Evolutionary conservation across 805 yeast species (phyloP).

Genomic region (Isabelozyma gotoi): DNA sequence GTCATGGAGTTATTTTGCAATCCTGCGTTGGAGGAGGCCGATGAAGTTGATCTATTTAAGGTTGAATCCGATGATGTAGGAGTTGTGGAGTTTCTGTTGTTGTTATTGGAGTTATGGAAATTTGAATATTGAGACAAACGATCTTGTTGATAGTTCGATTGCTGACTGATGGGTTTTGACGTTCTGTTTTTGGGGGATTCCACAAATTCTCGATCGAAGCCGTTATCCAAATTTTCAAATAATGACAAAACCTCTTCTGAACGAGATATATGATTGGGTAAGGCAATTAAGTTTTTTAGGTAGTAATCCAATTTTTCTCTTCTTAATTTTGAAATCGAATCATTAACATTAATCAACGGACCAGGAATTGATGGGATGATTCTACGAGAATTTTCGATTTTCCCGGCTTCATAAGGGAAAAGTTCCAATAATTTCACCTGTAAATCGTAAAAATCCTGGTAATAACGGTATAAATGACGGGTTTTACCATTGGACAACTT

Average conservation of each 20-base stretch:
- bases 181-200: slow-evolving; percentile 20
- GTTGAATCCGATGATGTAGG: slow-evolving; percentile 25
- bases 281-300: slow-evolving; percentile 55
- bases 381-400: slow-evolving; percentile 71
- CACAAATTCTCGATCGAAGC: slow-evolving; percentile 56
- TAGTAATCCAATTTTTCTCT: slow-evolving; percentile 55
- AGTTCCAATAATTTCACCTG: slow-evolving; percentile 80
- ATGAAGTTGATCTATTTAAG: slow-evolving; percentile 18
- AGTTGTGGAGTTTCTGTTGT: slow-evolving; percentile 21
- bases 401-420: slow-evolving; percentile 92
- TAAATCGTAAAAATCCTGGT: slow-evolving; percentile 94
- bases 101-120: slow-evolving; percentile 14
- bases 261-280: slow-evolving; percentile 77
- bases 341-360: slow-evolving; percentile 89
- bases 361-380: slow-evolving; percentile 95
- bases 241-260: slow-evolving; percentile 66
- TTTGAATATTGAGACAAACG: slow-evolving; percentile 51
- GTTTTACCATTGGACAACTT: slow-evolving; percentile 64
- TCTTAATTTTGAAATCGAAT: slow-evolving; percentile 55
- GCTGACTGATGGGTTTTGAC: slow-evolving; percentile 38
- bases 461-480: slow-evolving; percentile 79
- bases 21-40: slow-evolving; percentile 17
- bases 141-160: slow-evolving; percentile 49
- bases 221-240: slow-evolving; percentile 60
- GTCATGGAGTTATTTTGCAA: slow-evolving; percentile 20